Evolutionary conservation across 1,284 basidiomycete species (phyloP).

Genomic region (Ganoderma lucidum): DNA sequence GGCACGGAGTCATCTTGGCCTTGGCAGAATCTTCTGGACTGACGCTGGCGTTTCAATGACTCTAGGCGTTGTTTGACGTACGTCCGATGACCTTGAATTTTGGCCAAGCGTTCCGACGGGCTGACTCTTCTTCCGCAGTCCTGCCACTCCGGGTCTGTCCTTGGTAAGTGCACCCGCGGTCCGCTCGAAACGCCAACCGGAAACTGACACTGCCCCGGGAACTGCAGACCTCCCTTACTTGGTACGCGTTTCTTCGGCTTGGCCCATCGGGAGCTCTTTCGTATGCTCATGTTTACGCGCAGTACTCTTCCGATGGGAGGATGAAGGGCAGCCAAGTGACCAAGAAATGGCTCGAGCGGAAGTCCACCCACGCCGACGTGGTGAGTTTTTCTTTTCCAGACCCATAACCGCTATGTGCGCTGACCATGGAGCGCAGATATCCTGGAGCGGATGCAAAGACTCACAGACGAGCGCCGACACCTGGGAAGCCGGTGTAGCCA

Average conservation of each 20-base stretch:
- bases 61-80: constrained; percentile 77
- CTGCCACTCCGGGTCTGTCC: constrained; percentile 69
- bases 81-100: constrained; percentile 34
- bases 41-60: not conserved
- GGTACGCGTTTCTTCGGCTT: constrained; percentile 43
- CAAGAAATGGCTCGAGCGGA: constrained; percentile 42
- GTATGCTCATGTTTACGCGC: constrained; percentile 35
- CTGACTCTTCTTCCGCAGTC: constrained; percentile 47
- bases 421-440: constrained; percentile 52
- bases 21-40: not conserved
- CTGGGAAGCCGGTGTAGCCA: constrained; percentile 80
- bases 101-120: not conserved
- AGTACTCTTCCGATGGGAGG: constrained; percentile 71
- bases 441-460: constrained; percentile 93
- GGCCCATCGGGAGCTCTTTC: not conserved
- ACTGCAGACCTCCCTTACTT: constrained; percentile 66
- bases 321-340: constrained; percentile 59
- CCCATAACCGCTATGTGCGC: not conserved
- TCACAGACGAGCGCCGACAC: constrained; percentile 94
- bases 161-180: constrained; percentile 51
- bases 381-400: constrained; percentile 35
- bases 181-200: not conserved
- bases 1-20: not conserved
- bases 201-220: not conserved
- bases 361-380: constrained; percentile 60